Base-by-base conservation (phyloP, 345 rosid genomes). In the Pistacia integerrima region DNA sequence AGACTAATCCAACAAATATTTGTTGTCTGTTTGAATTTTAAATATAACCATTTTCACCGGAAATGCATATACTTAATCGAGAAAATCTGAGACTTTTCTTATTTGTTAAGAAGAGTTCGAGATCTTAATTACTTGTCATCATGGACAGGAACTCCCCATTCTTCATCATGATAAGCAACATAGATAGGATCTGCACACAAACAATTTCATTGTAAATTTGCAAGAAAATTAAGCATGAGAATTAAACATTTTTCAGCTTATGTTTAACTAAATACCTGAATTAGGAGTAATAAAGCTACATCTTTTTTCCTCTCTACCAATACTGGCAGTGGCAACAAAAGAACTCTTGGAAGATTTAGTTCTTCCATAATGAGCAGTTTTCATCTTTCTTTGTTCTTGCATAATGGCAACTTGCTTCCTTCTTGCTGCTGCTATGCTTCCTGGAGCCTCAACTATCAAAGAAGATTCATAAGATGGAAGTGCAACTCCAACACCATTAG, bases 131-230 rank as follows among this genome's bases (percentile, higher is more conserved):
- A 89, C 94, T 74, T 87, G 75, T 92, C 97, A 82, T 90, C 89
- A 68, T 92, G 90, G 49, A 87, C 89, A 46, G 94, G 89, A 72
- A 92, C 91, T 70, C 97, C 97, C 94, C 97, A 92, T 87, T 90
- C 97, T 72, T 84, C 78, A 72, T 92, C 93, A 78, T 90, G 93
- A 83, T 89, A 92, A 77, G 88, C 90, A 17, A 90, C 89, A 75
- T 88, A 90, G 38, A 88, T 68, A 49, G 91, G 92, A 85, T 92
- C 93, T 92, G 88, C 35, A 38, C 28, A 33, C 13, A 69, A 70
- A 17, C 64, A 74, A 6, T 1, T 17, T 30, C 5, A 41, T 41
- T 41, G 44, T 41, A 54, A 18, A 16, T 16, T 44, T 62, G 18
- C 44, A 75, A 0, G 3, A 46, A 20, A 17, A 11, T 38, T 8